phyloP scores from a whole-genome alignment of 805 yeast species.

The Isabelozyma heimii region DNA sequence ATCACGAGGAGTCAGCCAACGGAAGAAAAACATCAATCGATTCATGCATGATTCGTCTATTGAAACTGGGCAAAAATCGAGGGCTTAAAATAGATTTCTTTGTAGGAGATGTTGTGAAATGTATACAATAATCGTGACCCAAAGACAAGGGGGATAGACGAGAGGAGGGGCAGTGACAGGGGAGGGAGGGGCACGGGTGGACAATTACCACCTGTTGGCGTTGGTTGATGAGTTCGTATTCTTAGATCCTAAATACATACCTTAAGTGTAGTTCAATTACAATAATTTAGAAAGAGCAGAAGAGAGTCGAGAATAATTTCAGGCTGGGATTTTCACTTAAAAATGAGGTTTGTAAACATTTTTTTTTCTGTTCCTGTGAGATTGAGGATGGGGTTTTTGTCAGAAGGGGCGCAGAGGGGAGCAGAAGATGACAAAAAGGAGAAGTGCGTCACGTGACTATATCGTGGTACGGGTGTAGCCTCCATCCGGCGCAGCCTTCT shows the following conservation, averaged over 20 bases:
- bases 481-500: neutral
- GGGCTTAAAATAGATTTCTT: neutral
- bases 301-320: neutral
- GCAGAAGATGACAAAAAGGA: neutral
- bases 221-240: too few species aligned
- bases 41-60: neutral
- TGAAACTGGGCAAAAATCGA: neutral
- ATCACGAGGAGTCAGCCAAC: too few species aligned
- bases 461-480: neutral
- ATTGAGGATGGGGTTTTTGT: neutral
- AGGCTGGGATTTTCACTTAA: neutral
- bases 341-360: neutral
- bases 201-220: too few species aligned
- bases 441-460: neutral
- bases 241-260: too few species aligned
- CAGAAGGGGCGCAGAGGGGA: neutral
- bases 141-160: too few species aligned
- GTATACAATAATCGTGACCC: neutral
- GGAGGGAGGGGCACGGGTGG: too few species aligned
- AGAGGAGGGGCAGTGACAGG: too few species aligned
- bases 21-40: neutral
- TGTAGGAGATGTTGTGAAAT: neutral
- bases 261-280: too few species aligned
- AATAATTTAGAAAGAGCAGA: neutral
- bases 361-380: constrained; percentile 1